phyloP scores from a whole-genome alignment of 192 early-diverging fungal genomes.

The Chytriomyces sp. region DNA sequence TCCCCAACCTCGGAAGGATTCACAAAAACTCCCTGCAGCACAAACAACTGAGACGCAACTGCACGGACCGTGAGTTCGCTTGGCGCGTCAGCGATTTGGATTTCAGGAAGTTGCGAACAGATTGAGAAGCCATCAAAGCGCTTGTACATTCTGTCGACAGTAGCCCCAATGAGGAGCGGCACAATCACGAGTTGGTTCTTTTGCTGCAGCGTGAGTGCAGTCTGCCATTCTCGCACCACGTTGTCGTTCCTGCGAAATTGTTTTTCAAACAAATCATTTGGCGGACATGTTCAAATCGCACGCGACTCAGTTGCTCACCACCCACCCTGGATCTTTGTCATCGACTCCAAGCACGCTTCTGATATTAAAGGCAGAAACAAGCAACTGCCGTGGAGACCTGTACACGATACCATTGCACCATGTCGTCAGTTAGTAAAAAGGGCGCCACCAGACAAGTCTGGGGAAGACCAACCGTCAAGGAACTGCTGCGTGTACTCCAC shows the following conservation, averaged over 20 bases:
- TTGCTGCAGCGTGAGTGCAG: constrained; percentile 1
- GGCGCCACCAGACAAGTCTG: not conserved
- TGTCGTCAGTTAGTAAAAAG: not conserved
- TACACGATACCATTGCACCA: not conserved
- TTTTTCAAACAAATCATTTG: not conserved
- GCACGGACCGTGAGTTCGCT: not conserved
- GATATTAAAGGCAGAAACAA: constrained; percentile 30
- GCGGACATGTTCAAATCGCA: not conserved
- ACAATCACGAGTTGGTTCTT: constrained; percentile 9
- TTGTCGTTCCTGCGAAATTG: constrained; percentile 4
- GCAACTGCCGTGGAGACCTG: constrained; percentile 22
- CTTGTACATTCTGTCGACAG: not conserved
- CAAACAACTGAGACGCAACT: constrained; percentile 1
- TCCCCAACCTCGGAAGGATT: constrained; percentile 28
- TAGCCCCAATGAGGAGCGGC: constrained; percentile 15
- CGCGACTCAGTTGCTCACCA: not conserved
- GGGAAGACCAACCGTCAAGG: constrained; percentile 1
- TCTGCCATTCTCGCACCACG: constrained; percentile 29
- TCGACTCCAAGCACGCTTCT: not conserved
- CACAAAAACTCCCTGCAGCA: constrained; percentile 33
- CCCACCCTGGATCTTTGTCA: not conserved
- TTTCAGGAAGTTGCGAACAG: constrained; percentile 7
- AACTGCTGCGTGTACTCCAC: constrained; percentile 24
- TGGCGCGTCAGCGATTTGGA: not conserved
- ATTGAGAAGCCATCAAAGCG: constrained; percentile 25